Base-by-base conservation (phyloP, 192 early-diverging fungal species). In the Diversispora epigaea region DNA sequence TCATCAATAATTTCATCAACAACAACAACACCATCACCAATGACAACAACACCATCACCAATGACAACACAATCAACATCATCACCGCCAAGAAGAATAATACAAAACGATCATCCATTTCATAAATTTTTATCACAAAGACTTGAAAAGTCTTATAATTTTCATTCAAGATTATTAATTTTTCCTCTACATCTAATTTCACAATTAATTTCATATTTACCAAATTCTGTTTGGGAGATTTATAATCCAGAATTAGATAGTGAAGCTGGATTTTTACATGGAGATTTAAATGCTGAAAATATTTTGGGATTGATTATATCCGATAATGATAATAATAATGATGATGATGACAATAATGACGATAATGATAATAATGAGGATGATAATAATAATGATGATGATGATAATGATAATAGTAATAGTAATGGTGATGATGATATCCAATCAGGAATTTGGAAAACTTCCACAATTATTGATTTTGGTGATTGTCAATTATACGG, bases 241-340 rank as follows among this genome's bases (percentile, higher is more conserved):
- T 80, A 75, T 56, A 55, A 82, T 50, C 78, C 78, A 4, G 8
- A 57, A 32, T 47, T 25, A 4, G 76, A 73, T 9, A 68, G 77
- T 9, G 3, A 52, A 1, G 81, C 78, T 4, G 75, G 60, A 32
- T n/a, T 79, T 10, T 62, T 82, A 8, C 81, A 82, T 46, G 81
- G 81, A 11, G 81, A 82, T 45, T 43, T 82, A 15, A 82, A 77
- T 40, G 76, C 81, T 0, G 75, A 77, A 25, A 82, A 82, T 17
- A 57, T 80, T n/a, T 62, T 82, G 17, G 81, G 81, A 14, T 17
- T 55, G 0, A 17, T 76, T 8, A 11, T 32, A 55, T 22, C 14
- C 0, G 6, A 45, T 4, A 25, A 21, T 39, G 40, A 55, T 39
- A 17, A 44, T 45, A 5, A 10, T 15, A 40, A 67, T 19, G 25